Base-by-base conservation (phyloP, 192 early-diverging fungal species). In the Coemansia sp. region DNA sequence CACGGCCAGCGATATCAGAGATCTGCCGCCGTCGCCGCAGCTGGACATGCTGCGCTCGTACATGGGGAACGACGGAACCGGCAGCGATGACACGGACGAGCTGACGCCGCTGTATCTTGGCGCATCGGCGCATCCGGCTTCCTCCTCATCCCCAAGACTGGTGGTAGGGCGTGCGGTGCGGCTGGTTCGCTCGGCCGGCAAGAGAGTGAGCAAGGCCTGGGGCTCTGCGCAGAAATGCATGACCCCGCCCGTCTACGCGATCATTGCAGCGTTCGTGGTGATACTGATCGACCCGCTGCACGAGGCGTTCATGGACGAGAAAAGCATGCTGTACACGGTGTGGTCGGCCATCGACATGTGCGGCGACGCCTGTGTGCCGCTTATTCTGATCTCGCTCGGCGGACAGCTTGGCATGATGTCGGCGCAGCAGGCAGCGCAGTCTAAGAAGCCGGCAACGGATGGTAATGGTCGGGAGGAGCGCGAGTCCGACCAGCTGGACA, bases 361-460 rank as follows among this genome's bases (percentile, higher is more conserved):
- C 70, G 92, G 92, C 42, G 84, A 87, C 25, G 91, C 90, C 5
- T 90, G 90, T 8, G 91, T 94, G 17, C 92, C 92, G 2, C 76
- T 92, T 60, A 90, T 92, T 32, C 71, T 94, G 50, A 79, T 92
- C 3, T 90, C 90, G 63, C 86, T 94, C 6, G 92, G 92, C 6
- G 88, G 89, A 13, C 91, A 92, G 68, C 69, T 91, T 46, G 78
- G 80, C 13, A 45, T 77, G 67, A 77, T 82, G 73, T 65, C 70
- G 20, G 61, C 71, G 37, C 68, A 76, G 17, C 16, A 25, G 42
- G 12, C 17, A 2, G 55, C 48, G 48, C 44, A 40, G 56, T n/a
- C 25, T 7, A 14, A 57, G 49, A 17, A 42, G 22, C 4, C 56
- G 11, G 57, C 44, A 38, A 66, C 2, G 17, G 32, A 32, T 4